Base-by-base conservation (phyloP, 1,139 yeast species). In the Candida gigantensis region DNA sequence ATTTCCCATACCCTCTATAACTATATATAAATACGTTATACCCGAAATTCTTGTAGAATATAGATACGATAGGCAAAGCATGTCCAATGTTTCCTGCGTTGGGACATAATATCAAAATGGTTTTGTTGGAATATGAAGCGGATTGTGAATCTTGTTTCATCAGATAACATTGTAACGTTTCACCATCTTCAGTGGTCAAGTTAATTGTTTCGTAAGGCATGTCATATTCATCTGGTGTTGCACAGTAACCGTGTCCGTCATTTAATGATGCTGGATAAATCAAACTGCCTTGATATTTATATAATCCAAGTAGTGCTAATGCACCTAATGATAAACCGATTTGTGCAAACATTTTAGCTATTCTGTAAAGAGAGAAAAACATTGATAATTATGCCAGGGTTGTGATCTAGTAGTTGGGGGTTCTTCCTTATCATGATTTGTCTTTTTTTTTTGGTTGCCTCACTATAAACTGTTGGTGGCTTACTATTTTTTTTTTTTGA, bases 71-170 rank as follows among this genome's bases (percentile, higher is more conserved):
- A 1, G 97, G 97, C 37, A 92, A 67, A 15, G 89, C 83, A 56
- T 88, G 92, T 24, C 98, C 98, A 40, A 92, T 92, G 58, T 94
- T 92, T 4, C 98, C 98, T 2, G 97, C 98, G 61, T 92, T 92
- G 3, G 98, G 98, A 29, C 89, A 83, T 39, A 89, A 70, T 21
- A 92, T 73, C 32, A 94, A 55, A 6, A 92, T 73, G 0, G 98
- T 90, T 44, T 84, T 83, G 47, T 77, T 72, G 23, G 69, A 57
- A 41, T 82, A 80, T 8, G 52, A 45, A 1, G 68, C 52, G 4
- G 62, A 50, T 10, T 52, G 52, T 3, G 57, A 48, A 48, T 79
- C 78, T 31, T 81, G 86, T 37, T 68, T 68, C 45, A 71, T 53
- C 55, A 60, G 62, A 44, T 60, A 72, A 43, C 75, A 65, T 38